Evolutionary conservation across 345 rosid genomes (phyloP).

Genomic region (Lepidium didymum): DNA sequence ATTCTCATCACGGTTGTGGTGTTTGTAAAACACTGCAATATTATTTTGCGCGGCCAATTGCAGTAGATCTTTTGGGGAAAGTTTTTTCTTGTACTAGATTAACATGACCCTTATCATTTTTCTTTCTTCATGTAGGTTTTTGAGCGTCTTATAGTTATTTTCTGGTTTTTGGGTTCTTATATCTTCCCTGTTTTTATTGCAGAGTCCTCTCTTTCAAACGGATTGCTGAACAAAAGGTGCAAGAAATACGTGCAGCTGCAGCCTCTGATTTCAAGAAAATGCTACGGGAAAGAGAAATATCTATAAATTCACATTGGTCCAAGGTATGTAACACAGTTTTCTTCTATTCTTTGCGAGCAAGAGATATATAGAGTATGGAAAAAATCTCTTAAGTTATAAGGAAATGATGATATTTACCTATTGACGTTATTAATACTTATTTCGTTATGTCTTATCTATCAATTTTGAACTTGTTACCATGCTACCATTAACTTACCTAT

Average conservation of each 20-base stretch:
- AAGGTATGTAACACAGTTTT: slow-evolving; percentile 46
- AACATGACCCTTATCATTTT: not conserved
- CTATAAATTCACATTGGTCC: slow-evolving; percentile 72
- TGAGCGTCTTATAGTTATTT: not conserved
- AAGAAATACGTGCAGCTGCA: slow-evolving; percentile 58
- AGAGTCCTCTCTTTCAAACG: slow-evolving; percentile 74
- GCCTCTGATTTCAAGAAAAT: slow-evolving; percentile 72
- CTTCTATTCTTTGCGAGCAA: not conserved
- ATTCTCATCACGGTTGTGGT: not conserved
- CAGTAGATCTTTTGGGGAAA: not conserved
- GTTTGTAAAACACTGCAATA: not conserved
- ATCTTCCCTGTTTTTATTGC: slow-evolving; percentile 15
- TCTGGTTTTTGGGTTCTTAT: not conserved
- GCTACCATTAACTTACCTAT: not conserved
- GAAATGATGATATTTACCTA: not conserved
- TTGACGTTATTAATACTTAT: not conserved
- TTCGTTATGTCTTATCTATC: not conserved
- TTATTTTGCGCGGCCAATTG: no score
- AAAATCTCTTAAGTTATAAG: not conserved
- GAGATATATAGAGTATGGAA: not conserved
- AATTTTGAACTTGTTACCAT: not conserved
- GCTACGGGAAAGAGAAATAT: slow-evolving; percentile 74
- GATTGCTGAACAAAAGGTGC: slow-evolving; percentile 72
- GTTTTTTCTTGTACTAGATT: not conserved
- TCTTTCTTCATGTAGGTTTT: not conserved